A percentile compares a stretch with the other conserved stretches of the same genome.
Evolutionary conservation across 495 filamentous ascomycete species (phyloP).

Genomic region (Talaromyces ruber): DNA sequence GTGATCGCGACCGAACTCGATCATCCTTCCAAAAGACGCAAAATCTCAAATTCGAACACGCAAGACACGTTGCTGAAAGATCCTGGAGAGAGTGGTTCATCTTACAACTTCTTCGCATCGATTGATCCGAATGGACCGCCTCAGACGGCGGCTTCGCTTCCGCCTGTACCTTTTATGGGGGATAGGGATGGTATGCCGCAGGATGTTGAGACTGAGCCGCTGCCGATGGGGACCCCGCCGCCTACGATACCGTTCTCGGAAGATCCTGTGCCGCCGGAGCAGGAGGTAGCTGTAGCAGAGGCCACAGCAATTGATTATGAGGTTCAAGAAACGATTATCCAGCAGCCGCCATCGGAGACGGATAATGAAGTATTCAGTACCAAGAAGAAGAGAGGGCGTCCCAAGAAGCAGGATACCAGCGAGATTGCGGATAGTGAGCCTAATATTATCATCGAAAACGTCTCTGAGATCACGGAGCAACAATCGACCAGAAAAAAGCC

Average conservation of each 20-base stretch:
- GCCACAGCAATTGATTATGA: neutral
- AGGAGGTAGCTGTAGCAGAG: neutral
- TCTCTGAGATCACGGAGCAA: neutral
- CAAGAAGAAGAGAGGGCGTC: constrained; percentile 24
- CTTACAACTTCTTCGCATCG: constrained; percentile 22
- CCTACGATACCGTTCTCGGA: constrained; percentile 6
- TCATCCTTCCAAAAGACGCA: neutral
- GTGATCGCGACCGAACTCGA: neutral
- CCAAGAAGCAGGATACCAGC: constrained; percentile 20
- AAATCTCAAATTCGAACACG: neutral
- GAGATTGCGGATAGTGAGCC: constrained; percentile 12
- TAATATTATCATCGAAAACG: constrained; percentile 21
- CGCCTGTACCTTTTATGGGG: neutral
- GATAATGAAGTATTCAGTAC: neutral
- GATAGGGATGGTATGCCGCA: neutral
- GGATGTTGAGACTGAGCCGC: neutral
- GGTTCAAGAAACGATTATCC: neutral
- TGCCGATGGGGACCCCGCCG: neutral
- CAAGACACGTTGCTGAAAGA: neutral
- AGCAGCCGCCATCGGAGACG: neutral
- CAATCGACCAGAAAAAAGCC: constrained; percentile 13
- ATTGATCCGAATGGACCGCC: constrained; percentile 2
- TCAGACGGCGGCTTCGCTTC: neutral
- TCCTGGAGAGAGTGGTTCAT: constrained; percentile 4
- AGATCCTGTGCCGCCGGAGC: neutral